These are phyloP conservation scores for Chytridiales sp. DNA, from an alignment of 371 early-diverging fungal species.

Conservation along the genomic window DNA sequence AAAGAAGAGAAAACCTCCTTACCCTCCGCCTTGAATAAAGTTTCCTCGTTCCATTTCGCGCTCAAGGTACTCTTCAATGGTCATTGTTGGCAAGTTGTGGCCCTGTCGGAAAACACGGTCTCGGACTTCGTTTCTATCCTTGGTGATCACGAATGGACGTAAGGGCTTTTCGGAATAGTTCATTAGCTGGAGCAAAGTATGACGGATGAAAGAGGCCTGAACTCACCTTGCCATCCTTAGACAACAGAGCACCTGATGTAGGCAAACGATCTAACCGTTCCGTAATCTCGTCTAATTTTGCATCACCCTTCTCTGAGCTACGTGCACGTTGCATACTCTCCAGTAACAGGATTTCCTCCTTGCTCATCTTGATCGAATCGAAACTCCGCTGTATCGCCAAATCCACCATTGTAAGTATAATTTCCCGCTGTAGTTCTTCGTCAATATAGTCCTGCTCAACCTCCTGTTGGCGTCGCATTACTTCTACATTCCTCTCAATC, in stretches of 20 bases:
- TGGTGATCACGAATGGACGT: slow-evolving; percentile 86
- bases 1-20: slow-evolving; percentile 32
- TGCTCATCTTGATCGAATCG: slow-evolving; percentile 63
- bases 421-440: slow-evolving; percentile 65
- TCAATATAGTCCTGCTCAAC: slow-evolving; percentile 38
- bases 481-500: slow-evolving; percentile 14
- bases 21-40: slow-evolving; percentile 82
- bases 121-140: slow-evolving; percentile 65
- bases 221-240: slow-evolving; percentile 58
- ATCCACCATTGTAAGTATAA: slow-evolving; percentile 60
- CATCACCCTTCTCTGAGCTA: not conserved
- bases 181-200: slow-evolving; percentile 17
- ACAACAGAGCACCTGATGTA: slow-evolving; percentile 40
- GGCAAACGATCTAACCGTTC: not conserved
- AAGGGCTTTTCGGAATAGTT: slow-evolving; percentile 53
- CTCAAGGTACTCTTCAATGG: slow-evolving; percentile 90
- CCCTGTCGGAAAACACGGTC: slow-evolving; percentile 85
- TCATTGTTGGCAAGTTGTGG: slow-evolving; percentile 92
- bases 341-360: slow-evolving; percentile 74
- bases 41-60: slow-evolving; percentile 86
- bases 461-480: slow-evolving; percentile 12
- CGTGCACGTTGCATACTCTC: slow-evolving; percentile 37
- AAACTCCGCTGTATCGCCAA: slow-evolving; percentile 60
- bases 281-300: not conserved
- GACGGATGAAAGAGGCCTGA: slow-evolving; percentile 7